Percentiles rank a stretch among this genome's conserved stretches.
phyloP scores from a whole-genome alignment of 2,329 filamentous ascomycete species.

The Orbilia javanica region DNA sequence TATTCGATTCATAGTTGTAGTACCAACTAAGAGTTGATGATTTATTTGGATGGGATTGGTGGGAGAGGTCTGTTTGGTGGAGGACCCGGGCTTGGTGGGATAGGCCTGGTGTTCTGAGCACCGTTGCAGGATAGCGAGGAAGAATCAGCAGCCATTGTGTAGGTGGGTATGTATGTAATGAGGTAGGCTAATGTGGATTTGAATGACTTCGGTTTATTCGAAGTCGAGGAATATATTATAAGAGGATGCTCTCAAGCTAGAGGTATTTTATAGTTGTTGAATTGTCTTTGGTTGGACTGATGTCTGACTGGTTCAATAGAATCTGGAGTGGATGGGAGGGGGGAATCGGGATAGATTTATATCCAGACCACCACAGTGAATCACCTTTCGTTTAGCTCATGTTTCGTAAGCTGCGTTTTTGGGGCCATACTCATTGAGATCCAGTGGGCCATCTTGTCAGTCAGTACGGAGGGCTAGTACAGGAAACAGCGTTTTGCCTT shows the following conservation, averaged over 20 bases:
- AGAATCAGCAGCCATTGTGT: constrained; percentile 61
- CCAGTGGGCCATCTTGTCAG: constrained; percentile 51
- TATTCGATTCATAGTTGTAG: not conserved
- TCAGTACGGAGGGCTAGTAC: constrained; percentile 18
- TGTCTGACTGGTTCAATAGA: constrained; percentile 57
- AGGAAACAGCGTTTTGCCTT: constrained; percentile 45
- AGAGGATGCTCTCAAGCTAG: constrained; percentile 30
- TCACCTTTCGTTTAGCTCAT: constrained; percentile 59
- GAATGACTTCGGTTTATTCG: constrained; percentile 22
- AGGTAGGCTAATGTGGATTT: not conserved
- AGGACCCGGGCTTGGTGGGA: constrained; percentile 62
- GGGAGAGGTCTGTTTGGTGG: constrained; percentile 63
- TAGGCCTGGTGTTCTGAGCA: constrained; percentile 59
- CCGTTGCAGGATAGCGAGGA: constrained; percentile 62
- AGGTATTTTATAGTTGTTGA: constrained; percentile 19
- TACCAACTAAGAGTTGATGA: constrained; percentile 20
- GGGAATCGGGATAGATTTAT: constrained; percentile 58
- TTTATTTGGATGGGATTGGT: constrained; percentile 61
- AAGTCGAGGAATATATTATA: constrained; percentile 3
- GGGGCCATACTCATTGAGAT: constrained; percentile 55
- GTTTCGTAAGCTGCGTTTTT: constrained; percentile 59
- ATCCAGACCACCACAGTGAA: constrained; percentile 53
- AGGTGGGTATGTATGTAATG: not conserved
- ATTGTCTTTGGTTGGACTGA: constrained; percentile 39
- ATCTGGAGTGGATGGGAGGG: constrained; percentile 57